Conservation (phyloP, 2,329 filamentous ascomycete genomes). For the Cladosporium sp. region DNA sequence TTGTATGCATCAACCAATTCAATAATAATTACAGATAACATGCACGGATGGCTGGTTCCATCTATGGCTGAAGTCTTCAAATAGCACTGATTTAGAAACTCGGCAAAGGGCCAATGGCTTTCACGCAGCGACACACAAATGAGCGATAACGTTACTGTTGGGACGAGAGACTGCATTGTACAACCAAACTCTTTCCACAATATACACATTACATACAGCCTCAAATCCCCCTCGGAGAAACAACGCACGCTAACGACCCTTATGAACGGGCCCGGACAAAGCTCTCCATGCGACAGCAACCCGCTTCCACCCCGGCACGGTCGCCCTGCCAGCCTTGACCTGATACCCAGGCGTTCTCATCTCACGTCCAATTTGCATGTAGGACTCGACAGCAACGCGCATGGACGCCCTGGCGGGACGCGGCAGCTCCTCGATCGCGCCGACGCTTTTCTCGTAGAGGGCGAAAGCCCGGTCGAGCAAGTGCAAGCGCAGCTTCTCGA, state of each 20-base stretch:
- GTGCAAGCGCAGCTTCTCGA: slow-evolving; percentile 49
- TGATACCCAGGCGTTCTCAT: slow-evolving; percentile 45
- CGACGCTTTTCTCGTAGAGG: slow-evolving; percentile 53
- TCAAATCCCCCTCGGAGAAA: too few relatives aligned
- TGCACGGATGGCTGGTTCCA: too few relatives aligned
- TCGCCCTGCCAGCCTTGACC: slow-evolving; percentile 43
- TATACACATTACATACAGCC: not conserved
- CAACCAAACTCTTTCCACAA: too few relatives aligned
- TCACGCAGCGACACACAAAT: too few relatives aligned
- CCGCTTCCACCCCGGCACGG: slow-evolving; percentile 46
- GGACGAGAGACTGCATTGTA: too few relatives aligned
- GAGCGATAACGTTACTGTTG: too few relatives aligned
- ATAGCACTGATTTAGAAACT: too few relatives aligned
- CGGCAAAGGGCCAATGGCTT: too few relatives aligned
- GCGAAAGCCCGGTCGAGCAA: slow-evolving; percentile 59
- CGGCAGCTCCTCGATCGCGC: slow-evolving; percentile 60
- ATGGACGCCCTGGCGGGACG: slow-evolving; percentile 58
- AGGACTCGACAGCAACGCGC: slow-evolving; percentile 67
- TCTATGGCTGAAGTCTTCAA: too few relatives aligned
- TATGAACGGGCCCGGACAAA: slow-evolving; percentile 33
- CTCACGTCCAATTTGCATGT: slow-evolving; percentile 71
- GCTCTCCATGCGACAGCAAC: slow-evolving; percentile 57
- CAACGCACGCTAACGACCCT: not conserved
- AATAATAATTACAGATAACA: too few relatives aligned
- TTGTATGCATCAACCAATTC: too few relatives aligned